A percentile compares a stretch with the other conserved stretches of the same genome.
phyloP scores from a whole-genome alignment of 2,329 filamentous ascomycete species.

The Didymella glomerata region DNA sequence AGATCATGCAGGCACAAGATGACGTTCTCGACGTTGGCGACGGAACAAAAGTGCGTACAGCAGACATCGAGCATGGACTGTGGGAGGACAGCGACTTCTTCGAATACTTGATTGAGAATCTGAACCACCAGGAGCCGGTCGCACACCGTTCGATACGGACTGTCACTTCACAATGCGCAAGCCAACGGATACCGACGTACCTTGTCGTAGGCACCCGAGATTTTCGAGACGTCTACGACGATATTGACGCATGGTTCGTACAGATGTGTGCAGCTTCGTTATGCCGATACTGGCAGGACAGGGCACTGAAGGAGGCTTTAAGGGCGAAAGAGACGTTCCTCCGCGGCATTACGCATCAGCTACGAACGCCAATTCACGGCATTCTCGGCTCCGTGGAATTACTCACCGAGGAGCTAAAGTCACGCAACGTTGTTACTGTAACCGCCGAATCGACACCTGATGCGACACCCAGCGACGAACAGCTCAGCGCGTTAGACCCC shows the following conservation, averaged over 20 bases:
- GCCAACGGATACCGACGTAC: conserved; percentile 40
- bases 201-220: conserved; percentile 55
- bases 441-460: conserved; percentile 22
- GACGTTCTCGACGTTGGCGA: conserved; percentile 38
- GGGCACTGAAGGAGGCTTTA: conserved; percentile 53
- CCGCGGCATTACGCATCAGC: conserved; percentile 57
- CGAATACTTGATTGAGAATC: conserved; percentile 50
- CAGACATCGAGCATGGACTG: conserved; percentile 50
- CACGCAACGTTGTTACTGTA: conserved; percentile 27
- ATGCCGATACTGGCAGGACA: conserved; percentile 52
- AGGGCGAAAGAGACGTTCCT: conserved; percentile 57
- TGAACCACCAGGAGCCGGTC: conserved; percentile 46
- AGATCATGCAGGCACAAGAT: conserved; percentile 36
- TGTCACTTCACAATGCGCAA: conserved; percentile 51
- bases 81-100: conserved; percentile 57
- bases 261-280: conserved; percentile 53
- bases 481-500: conserved; percentile 24
- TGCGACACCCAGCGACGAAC: conserved; percentile 27
- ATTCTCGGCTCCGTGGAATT: conserved; percentile 56
- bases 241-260: conserved; percentile 58
- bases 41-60: conserved; percentile 35
- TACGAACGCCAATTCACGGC: conserved; percentile 60
- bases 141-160: conserved; percentile 49
- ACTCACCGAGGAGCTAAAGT: conserved; percentile 53
- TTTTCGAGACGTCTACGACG: conserved; percentile 57